Conservation (phyloP, 805 yeast species). For the Saturnispora sanitii region DNA sequence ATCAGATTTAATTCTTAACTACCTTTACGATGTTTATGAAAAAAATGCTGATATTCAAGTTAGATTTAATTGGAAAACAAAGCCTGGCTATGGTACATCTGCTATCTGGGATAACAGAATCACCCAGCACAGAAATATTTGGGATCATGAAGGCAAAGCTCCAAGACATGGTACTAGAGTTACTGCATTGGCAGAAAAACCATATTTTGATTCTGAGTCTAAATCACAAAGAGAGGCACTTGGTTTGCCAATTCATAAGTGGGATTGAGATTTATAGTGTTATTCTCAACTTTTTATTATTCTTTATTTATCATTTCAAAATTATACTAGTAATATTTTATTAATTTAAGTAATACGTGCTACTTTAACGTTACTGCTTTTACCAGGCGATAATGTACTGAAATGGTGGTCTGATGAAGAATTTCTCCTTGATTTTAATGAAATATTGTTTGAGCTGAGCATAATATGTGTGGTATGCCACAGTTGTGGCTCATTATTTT, state of each 20-base stretch:
- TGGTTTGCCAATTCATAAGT: constrained; percentile 8
- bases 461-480: neutral
- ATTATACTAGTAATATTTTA: neutral
- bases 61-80: constrained; percentile 37
- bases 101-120: constrained; percentile 44
- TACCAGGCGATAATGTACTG: too few species aligned
- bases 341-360: too few species aligned
- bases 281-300: neutral
- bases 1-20: constrained; percentile 36
- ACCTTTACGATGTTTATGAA: constrained; percentile 37
- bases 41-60: constrained; percentile 48
- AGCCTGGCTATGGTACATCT: constrained; percentile 32
- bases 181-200: constrained; percentile 44
- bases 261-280: neutral
- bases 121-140: constrained; percentile 35
- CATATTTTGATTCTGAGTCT: constrained; percentile 37
- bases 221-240: constrained; percentile 12
- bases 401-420: neutral
- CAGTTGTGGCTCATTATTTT: constrained; percentile 2
- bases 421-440: too few species aligned
- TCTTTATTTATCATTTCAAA: neutral
- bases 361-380: too few species aligned
- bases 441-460: neutral
- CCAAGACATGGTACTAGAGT: constrained; percentile 47
- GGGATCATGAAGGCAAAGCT: constrained; percentile 33